Base-by-base conservation (phyloP, 2,329 filamentous ascomycete species). In the Pyrenophora tritici-repentis region DNA sequence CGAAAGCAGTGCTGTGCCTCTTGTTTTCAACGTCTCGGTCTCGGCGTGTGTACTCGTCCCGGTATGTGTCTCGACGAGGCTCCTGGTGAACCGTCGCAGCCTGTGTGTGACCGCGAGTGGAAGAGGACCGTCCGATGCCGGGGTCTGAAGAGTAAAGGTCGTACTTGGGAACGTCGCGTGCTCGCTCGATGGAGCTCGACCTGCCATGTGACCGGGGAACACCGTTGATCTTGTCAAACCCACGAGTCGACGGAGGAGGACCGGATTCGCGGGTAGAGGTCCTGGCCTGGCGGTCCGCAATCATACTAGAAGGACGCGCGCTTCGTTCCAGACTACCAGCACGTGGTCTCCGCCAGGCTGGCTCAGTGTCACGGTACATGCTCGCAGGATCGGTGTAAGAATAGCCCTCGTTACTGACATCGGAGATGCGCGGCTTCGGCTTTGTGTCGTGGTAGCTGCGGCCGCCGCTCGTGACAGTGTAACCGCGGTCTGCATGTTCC, bases 181-280 rank as follows among this genome's bases (percentile, higher is more conserved):
- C 47, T 16, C 66, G 52, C 10, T 73, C 71, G 17, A 66, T 68
- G 2, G 73, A 74, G 9, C 60, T 63, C 8, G 71, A 64, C 17
- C 71, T 53, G 18, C 34, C 61, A 32, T 62, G 63, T 10, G 60
- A 53, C 10, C 68, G 58, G 10, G 55, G 53, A 18, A 68, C 46
- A 42, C 47, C 58, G 59, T 83, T 83, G 56, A 89, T 83, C 72
- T 84, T 88, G 61, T 90, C 88, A 57, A 91, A 84, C 0, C 86
- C 88, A 60, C 87, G 79, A 3, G 85, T 89, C 4, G 86, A 83
- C 4, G 86, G 86, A 8, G 89, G 88, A 2, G 87, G 88, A 13
- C 70, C 70, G 2, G 71, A 63, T 40, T 73, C 72, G 29, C 72
- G 67, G 14, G 61, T 54, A n/a, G 70, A 75, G 39, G 39, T 73